Evolutionary conservation across 352 stramenopile species (phyloP).

Genomic region (Phytophthora pisi): DNA sequence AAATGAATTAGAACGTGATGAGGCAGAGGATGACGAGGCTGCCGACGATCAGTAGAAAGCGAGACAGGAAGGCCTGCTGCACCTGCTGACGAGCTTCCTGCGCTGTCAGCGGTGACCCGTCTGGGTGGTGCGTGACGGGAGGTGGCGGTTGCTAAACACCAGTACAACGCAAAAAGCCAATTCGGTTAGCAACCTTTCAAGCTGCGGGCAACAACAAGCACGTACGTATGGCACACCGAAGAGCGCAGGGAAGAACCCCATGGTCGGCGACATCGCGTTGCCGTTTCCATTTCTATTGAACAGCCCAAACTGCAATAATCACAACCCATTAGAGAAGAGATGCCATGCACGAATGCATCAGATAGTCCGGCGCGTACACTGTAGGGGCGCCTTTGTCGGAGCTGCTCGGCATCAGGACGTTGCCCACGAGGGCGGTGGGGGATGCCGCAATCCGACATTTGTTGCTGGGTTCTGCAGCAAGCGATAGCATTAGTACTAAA

Average conservation of each 20-base stretch:
- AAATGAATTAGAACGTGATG: constrained; percentile 54
- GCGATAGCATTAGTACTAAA: background rate
- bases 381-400: constrained; percentile 54
- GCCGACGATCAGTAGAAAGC: constrained; percentile 70
- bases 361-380: constrained; percentile 38
- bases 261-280: constrained; percentile 60
- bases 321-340: background rate
- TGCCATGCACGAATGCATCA: background rate
- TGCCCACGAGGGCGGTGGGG: constrained; percentile 68
- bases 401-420: constrained; percentile 60
- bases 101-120: constrained; percentile 54
- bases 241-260: constrained; percentile 87
- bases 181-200: background rate
- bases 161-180: background rate
- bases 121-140: constrained; percentile 44
- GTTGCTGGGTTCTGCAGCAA: constrained; percentile 30
- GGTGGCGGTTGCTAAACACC: constrained; percentile 42
- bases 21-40: constrained; percentile 77
- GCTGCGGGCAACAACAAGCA: background rate
- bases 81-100: constrained; percentile 66
- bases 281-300: constrained; percentile 44
- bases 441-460: constrained; percentile 40
- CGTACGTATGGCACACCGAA: constrained; percentile 70
- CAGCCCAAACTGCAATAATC: constrained; percentile 38
- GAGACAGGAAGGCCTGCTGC: constrained; percentile 78